These are phyloP conservation scores for Talaromyces albobiverticillius DNA, from an alignment of 2,329 filamentous ascomycete genomes.

Conservation along the genomic window DNA sequence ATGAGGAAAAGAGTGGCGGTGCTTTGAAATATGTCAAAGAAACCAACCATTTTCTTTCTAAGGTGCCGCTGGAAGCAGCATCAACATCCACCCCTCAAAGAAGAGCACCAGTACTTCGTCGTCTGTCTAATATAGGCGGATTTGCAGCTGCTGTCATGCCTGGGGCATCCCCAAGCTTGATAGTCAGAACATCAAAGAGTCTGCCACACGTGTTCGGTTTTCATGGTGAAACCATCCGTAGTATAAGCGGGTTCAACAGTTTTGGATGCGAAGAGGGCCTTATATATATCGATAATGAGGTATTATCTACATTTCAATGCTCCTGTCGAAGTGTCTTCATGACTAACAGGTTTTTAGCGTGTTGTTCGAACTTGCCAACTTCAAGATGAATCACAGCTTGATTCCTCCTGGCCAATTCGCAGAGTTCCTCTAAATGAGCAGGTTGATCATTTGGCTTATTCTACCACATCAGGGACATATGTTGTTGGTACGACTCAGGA, in stretches of 20 bases:
- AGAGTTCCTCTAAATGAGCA: constrained; percentile 70
- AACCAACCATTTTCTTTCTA: constrained; percentile 65
- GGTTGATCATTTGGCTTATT: constrained; percentile 71
- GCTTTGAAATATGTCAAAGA: constrained; percentile 73
- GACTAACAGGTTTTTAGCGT: constrained; percentile 46
- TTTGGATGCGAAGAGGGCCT: constrained; percentile 77
- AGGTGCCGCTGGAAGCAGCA: constrained; percentile 51
- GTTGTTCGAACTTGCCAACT: constrained; percentile 71
- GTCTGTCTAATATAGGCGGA: constrained; percentile 58
- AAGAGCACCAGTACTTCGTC: constrained; percentile 44
- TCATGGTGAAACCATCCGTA: constrained; percentile 64
- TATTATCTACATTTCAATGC: constrained; percentile 21
- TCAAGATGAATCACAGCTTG: constrained; percentile 65
- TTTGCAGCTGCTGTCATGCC: constrained; percentile 81
- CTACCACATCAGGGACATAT: constrained; percentile 71
- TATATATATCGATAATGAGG: constrained; percentile 68
- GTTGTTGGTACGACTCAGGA: constrained; percentile 67
- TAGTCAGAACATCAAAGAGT: constrained; percentile 78
- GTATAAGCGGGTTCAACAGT: constrained; percentile 74
- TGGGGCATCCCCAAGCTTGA: constrained; percentile 73
- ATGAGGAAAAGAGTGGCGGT: constrained; percentile 13
- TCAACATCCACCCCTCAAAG: constrained; percentile 31
- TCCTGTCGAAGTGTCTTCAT: not conserved
- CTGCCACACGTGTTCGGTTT: constrained; percentile 72
- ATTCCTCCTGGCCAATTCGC: constrained; percentile 71